Evolutionary conservation across 805 yeast species (phyloP), one percentile per base, ranked within the genome.

Genomic region (Blastobotrys muscicola): DNA sequence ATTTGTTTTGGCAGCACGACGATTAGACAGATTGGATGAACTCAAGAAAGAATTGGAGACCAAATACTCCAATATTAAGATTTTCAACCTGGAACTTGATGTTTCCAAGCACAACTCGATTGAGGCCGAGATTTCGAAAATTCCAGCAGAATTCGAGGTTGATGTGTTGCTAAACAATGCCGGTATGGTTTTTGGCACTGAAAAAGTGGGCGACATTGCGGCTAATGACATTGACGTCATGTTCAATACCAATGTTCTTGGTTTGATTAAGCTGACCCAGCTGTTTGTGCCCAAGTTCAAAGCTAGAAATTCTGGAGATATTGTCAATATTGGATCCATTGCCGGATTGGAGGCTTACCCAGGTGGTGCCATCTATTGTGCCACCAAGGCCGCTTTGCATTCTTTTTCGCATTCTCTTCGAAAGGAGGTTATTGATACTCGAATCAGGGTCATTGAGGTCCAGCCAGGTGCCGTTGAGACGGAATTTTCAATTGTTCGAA

Each of bases 161-260:
- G 85, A 80, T 55, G 65, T 80, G 11, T 68, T 80, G 43, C 59
- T 79, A 52, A 80, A 80, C 69, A 80, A 80, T 52, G 85, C 85
- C 85, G 74, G 74, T 9, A 57, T 69, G 67, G 97, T 94, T 1
- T 64, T 78, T 38, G 97, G 97, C 3, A 67, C 72, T 44, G 95
- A 82, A 34, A 70, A 72, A 44, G 81, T 87, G 44, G 96, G 96
- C n/a, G 65, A 68, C 3, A 78, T 89, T 49, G 62, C 64, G 1
- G 62, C 70, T 11, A 64, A 65, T 4, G 95, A 87, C 57, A 75
- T 86, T 40, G 69, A 72, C 38, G 76, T 72, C 38, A 85, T 85
- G 86, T 80, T 85, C 64, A 72, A 80, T 54, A 86, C 95, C 46
- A 90, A 89, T 58, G 96, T 89, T 2, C 59, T 85, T 45, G 96